These are phyloP conservation scores for Trypanosomatidae sp. DNA, from an alignment of 208 protist genomes.

Conservation along the genomic window DNA sequence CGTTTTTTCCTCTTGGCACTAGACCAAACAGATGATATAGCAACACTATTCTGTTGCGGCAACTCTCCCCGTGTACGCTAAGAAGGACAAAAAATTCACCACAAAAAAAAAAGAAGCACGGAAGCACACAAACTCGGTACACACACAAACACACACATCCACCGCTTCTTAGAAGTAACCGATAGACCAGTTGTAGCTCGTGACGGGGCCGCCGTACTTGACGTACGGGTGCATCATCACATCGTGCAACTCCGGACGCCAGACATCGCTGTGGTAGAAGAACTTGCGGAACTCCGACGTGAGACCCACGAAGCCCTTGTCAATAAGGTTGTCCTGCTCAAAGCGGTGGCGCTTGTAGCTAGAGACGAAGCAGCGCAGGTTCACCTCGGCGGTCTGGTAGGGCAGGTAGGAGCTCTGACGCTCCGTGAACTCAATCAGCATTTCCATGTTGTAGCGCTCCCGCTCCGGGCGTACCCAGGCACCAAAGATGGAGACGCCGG, in stretches of 20 bases:
- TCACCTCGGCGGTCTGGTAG: conserved; percentile 87
- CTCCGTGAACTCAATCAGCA: conserved; percentile 87
- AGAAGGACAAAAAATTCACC: no score
- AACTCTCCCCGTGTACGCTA: no score
- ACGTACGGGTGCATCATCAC: conserved; percentile 88
- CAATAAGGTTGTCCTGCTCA: conserved; percentile 88
- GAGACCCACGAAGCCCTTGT: conserved; percentile 91
- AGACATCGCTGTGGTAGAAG: conserved; percentile 94
- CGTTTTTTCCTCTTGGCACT: no score
- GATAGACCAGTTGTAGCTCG: conserved; percentile 92
- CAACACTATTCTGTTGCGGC: no score
- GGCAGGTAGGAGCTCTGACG: conserved; percentile 80
- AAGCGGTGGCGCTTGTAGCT: conserved; percentile 88
- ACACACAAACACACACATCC: no score
- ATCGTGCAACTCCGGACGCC: conserved; percentile 84
- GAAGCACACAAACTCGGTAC: no score
- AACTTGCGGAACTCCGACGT: conserved; percentile 92
- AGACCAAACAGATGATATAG: no score
- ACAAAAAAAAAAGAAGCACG: no score
- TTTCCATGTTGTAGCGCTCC: conserved; percentile 91
- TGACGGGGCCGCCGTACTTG: conserved; percentile 83
- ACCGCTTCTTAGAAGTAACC: conserved; percentile 88
- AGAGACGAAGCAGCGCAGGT: conserved; percentile 76
- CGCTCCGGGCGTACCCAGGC: conserved; percentile 84
- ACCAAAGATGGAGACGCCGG: conserved; percentile 85